Base-by-base conservation (phyloP, 164 flowering plant genomes). In the Vitis rotundifolia region DNA sequence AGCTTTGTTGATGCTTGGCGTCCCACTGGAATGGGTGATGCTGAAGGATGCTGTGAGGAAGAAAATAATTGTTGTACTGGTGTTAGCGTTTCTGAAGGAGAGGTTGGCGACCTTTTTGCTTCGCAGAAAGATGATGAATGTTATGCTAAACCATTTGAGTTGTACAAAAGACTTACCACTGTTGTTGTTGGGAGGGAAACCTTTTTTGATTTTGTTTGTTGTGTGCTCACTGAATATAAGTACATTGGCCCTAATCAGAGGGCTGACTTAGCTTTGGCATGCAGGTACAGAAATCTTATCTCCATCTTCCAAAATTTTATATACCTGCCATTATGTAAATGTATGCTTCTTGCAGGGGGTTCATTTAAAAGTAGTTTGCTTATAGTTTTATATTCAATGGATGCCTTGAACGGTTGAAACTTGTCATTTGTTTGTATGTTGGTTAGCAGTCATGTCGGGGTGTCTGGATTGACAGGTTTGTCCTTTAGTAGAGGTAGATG, bases 231-330 rank as follows among this genome's bases (percentile, higher is more conserved):
- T 48, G 87, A 84, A 57, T 92, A 92, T 49, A 92, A 92, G 83
- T 91, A 92, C 68, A 85, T 90, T 49, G 90, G 94, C 63, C 91
- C 87, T 29, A 89, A 89, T 73, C 94, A 91, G 79, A 89, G 91
- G 82, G 89, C 86, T 15, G 98, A 92, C 68, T 81, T 92, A 80
- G 71, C 82, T 68, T 67, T 92, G 77, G 98, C 98, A 54, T 92
- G 98, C 91, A 88, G 96, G 96, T 92, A 85, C 5, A 12, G 29
- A 15, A 49, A 50, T 65, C 51, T 71, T 60, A 49, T 31, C 31
- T 37, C 44, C 44, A 61, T 50, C 49, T 59, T 37, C 8, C 50
- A 3, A 58, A 64, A 63, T n/a, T 71, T 13, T 29, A 52, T 53
- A 1, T 37, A 37, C 44, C 7, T 37, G 5, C 44, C 5, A 37